Conservation (phyloP, 345 rosid species). For the Noccaea bulbosa region DNA sequence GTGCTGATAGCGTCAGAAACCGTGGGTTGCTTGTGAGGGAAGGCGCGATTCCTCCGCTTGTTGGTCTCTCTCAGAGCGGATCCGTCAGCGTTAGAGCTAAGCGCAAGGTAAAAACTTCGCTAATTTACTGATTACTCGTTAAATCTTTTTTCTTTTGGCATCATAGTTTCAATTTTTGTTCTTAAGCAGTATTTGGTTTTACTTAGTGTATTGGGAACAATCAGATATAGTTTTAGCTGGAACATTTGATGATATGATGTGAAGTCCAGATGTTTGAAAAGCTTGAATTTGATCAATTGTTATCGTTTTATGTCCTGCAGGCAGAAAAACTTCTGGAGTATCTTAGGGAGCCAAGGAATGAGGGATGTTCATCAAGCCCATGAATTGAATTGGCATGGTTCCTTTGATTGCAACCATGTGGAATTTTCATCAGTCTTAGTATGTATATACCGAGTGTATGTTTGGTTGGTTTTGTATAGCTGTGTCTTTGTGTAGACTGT, state of each 20-base stretch:
- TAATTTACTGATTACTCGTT: not conserved
- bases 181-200: no score
- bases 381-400: slow-evolving; percentile 33
- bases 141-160: not conserved
- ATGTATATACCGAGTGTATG: slow-evolving; percentile 58
- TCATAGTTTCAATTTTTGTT: no score
- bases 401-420: slow-evolving; percentile 16
- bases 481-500: slow-evolving; percentile 49
- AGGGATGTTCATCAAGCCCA: slow-evolving; percentile 62
- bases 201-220: not conserved
- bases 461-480: slow-evolving; percentile 60
- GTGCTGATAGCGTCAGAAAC: slow-evolving; percentile 71
- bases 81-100: slow-evolving; percentile 67
- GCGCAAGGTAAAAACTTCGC: slow-evolving; percentile 60
- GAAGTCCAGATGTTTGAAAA: slow-evolving; percentile 1
- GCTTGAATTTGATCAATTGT: slow-evolving; percentile 14
- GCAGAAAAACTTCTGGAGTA: slow-evolving; percentile 86
- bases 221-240: slow-evolving; percentile 20
- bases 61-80: slow-evolving; percentile 85
- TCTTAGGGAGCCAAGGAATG: slow-evolving; percentile 73
- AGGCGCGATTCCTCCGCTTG: slow-evolving; percentile 99
- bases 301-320: slow-evolving; percentile 48
- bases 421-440: slow-evolving; percentile 38
- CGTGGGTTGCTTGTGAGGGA: slow-evolving; percentile 91
- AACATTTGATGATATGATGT: not conserved